Evolutionary conservation across 805 yeast species (phyloP), one percentile per base, ranked within the genome.

Genomic region (Nakazawaea pomicola): DNA sequence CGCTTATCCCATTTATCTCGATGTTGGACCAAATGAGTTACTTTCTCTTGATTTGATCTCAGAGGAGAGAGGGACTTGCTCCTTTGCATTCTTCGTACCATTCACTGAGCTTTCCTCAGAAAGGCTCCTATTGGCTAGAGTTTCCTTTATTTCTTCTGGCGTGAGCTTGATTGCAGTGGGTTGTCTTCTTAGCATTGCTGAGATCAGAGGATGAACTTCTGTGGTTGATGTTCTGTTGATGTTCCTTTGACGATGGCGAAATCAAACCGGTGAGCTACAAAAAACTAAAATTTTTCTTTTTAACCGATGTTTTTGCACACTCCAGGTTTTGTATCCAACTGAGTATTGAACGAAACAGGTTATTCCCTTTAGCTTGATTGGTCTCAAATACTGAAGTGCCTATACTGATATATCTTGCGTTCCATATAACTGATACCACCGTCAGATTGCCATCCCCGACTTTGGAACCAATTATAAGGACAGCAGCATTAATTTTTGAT

Each of bases 91-190:
- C 32, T 36, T 38, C 47, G 50, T 43, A 17, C 37, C 71, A 73
- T 42, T 73, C 78, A 9, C 20, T 14, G 17, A n/a, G n/a, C n/a
- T n/a, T n/a, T n/a, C n/a, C n/a, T n/a, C 29, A 8, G 20, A 17
- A 27, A 21, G 16, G 7, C 19, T 18, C 15, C 29, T 40, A 15
- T 34, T 39, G n/a, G 17, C 14, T 14, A 41, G 31, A 10, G 45
- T 37, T 17, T 61, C 67, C 41, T 57, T 59, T 15, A 83, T 72
- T 49, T 83, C 93, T 47, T 82, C 88, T 0, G 85, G 83, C 0
- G 80, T 74, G 35, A 83, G 66, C 43, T 72, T 71, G 40, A 83
- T 76, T 2, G 78, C 69, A 0, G 91, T 83, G 4, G 90, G 83
- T 14, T 78, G 82, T 56, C 89, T 68, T 61, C 90, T 70, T 32